phyloP scores from a whole-genome alignment of 2,329 filamentous ascomycete species.

The Diaporthe longicolla region DNA sequence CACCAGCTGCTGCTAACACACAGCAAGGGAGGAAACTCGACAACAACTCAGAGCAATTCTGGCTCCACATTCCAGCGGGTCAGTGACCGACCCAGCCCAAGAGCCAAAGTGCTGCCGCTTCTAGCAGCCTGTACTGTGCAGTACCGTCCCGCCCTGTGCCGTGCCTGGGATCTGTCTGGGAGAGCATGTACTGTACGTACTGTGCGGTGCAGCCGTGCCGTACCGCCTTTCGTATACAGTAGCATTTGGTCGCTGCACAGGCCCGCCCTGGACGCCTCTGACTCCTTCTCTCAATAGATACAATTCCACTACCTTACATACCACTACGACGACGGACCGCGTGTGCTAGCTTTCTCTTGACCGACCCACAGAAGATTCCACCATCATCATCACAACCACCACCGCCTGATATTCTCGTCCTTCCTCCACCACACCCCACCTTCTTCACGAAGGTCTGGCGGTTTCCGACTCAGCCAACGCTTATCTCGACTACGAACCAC shows the following conservation, averaged over 20 bases:
- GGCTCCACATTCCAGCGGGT: slow-evolving; percentile 20
- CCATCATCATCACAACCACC: slow-evolving; percentile 36
- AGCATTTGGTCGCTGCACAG: slow-evolving; percentile 1
- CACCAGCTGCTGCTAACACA: background rate
- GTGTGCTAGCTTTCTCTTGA: slow-evolving; percentile 29
- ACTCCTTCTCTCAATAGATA: slow-evolving; percentile 27
- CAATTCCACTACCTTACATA: slow-evolving; percentile 29
- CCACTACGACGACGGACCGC: slow-evolving; percentile 14
- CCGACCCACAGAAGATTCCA: slow-evolving; percentile 37
- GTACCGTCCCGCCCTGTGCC: slow-evolving; percentile 13
- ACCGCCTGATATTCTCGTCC: slow-evolving; percentile 27
- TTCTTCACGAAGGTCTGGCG: slow-evolving; percentile 40
- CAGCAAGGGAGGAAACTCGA: slow-evolving; percentile 6
- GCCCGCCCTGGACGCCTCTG: slow-evolving; percentile 18
- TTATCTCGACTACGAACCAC: slow-evolving; percentile 1
- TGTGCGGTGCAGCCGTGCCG: background rate
- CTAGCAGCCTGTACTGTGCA: background rate
- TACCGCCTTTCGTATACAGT: slow-evolving; percentile 19
- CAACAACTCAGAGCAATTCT: too few relatives aligned
- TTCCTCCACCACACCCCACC: slow-evolving; percentile 36
- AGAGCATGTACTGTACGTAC: background rate
- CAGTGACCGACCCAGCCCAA: background rate
- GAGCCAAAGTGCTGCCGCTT: background rate
- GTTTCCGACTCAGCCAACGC: slow-evolving; percentile 20
- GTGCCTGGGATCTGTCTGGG: slow-evolving; percentile 1